Base-by-base conservation (phyloP, 1,284 basidiomycete genomes). In the Moniliella sp. region DNA sequence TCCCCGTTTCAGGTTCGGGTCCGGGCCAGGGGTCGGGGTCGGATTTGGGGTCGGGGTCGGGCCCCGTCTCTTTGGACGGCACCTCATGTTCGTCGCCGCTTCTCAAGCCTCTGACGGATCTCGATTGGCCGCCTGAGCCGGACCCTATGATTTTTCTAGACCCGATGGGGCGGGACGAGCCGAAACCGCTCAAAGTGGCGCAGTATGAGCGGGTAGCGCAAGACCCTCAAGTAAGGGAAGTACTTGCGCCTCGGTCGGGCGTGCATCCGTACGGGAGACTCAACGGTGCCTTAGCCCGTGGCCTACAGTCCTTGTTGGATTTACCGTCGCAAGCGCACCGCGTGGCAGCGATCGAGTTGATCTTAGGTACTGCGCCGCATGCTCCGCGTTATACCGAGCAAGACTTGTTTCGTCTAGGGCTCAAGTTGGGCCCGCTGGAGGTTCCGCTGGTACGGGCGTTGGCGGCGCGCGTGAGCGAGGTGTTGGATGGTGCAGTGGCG, bases 71-170 rank as follows among this genome's bases (percentile, higher is more conserved):
- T n/a, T n/a, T n/a, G n/a, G n/a, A n/a, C n/a, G n/a, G n/a, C n/a
- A n/a, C n/a, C n/a, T n/a, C n/a, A n/a, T n/a, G n/a, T n/a, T n/a
- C n/a, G n/a, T 25, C 23, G 21, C 21, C 21, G 21, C 21, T 23
- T 1, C 40, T 58, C 16, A 42, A 42, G 0, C 32, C 52, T 5
- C 46, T 59, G 4, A 36, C 35, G 3, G 37, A 38, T 15, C 45
- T 59, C 15, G 31, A 32, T 14, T 54, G 43, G 17, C 56, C 56
- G 11, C 50, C 50, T 1, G 54, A 57, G 28, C 52, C 56, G 1
- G 52, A 57, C 17, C 48, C 54, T n/a, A 40, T 59, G 28, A 49
- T 54, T 32, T 57, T 41, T 26, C 44, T 57, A 14, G 56, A 59
- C 28, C 56, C 56, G 1, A 37, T 59, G 9, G 48, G 55, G 11